Evolutionary conservation across 169 alveolate genomes (phyloP).

Genomic region (Plasmodium cynomolgi): DNA sequence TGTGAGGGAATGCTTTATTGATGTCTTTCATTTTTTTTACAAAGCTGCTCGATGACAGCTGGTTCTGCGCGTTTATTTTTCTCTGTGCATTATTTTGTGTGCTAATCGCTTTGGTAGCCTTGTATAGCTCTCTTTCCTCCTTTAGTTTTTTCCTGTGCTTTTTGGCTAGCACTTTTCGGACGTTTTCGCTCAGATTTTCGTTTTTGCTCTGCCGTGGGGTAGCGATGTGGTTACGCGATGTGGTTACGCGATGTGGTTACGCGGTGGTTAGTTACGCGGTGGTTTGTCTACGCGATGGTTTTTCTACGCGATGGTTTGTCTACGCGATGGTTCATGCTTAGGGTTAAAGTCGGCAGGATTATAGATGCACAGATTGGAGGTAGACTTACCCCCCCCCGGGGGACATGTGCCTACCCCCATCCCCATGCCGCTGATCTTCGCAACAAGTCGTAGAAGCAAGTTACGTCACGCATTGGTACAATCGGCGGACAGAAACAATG

Average conservation of each 20-base stretch:
- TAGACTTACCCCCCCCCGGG: background rate
- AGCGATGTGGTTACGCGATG: background rate
- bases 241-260: background rate
- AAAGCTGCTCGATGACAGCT: slow-evolving; percentile 29
- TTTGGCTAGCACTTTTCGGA: slow-evolving; percentile 27
- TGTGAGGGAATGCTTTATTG: slow-evolving; percentile 46
- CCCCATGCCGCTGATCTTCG: background rate
- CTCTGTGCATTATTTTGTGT: slow-evolving; percentile 31
- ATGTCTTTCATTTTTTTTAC: slow-evolving; percentile 40
- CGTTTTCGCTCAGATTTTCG: slow-evolving; percentile 45
- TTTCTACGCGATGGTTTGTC: no score
- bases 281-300: no score
- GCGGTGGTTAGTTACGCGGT: no score
- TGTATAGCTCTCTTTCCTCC: slow-evolving; percentile 46
- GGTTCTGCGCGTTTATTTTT: slow-evolving; percentile 58
- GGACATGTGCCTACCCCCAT: background rate
- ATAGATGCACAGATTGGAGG: background rate
- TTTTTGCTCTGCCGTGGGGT: slow-evolving; percentile 8
- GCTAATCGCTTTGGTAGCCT: slow-evolving; percentile 40
- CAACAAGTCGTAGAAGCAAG: background rate
- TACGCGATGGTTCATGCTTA: background rate
- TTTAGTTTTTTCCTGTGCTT: slow-evolving; percentile 44
- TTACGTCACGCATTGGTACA: background rate
- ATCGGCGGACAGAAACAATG: background rate
- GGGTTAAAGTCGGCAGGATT: background rate